These are phyloP conservation scores for Volvox carteri DNA, from an alignment of 163 green algal species.

Conservation along the genomic window DNA sequence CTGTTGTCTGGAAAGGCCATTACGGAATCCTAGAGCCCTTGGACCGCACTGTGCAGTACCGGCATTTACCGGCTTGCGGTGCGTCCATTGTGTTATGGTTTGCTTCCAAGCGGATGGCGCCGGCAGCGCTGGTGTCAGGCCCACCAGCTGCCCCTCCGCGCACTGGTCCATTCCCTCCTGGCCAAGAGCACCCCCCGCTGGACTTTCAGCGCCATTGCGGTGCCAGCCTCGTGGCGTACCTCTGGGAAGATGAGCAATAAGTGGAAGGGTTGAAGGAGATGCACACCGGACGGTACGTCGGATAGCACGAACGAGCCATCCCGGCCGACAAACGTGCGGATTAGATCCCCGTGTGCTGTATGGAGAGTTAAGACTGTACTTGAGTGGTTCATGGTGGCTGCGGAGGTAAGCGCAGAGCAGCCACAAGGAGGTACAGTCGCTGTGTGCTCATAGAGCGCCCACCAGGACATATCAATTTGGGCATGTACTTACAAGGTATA, in stretches of 20 bases:
- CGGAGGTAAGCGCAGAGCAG: neutral
- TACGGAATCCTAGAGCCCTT: too few relatives aligned
- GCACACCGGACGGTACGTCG: slow-evolving; percentile 50
- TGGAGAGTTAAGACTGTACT: slow-evolving; percentile 47
- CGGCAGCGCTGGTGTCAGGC: too few relatives aligned
- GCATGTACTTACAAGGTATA: slow-evolving; percentile 26
- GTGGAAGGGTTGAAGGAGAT: slow-evolving; percentile 56
- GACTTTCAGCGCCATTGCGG: neutral
- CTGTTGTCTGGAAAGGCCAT: too few relatives aligned
- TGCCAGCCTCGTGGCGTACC: slow-evolving; percentile 26
- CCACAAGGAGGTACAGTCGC: neutral
- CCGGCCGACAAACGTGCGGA: slow-evolving; percentile 21
- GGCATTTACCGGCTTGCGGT: too few relatives aligned
- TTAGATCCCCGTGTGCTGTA: slow-evolving; percentile 44
- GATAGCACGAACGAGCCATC: slow-evolving; percentile 53
- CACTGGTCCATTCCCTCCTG: too few relatives aligned
- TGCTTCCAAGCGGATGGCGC: neutral
- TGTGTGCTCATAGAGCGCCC: neutral
- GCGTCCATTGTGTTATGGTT: neutral
- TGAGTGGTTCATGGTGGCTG: neutral
- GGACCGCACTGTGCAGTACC: too few relatives aligned
- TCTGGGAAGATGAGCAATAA: slow-evolving; percentile 51
- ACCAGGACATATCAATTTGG: neutral
- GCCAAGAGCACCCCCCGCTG: too few relatives aligned
- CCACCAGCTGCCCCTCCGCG: too few relatives aligned